Base-by-base conservation (phyloP, 108 stramenopile species). In the Nannochloropsis gaditana region DNA sequence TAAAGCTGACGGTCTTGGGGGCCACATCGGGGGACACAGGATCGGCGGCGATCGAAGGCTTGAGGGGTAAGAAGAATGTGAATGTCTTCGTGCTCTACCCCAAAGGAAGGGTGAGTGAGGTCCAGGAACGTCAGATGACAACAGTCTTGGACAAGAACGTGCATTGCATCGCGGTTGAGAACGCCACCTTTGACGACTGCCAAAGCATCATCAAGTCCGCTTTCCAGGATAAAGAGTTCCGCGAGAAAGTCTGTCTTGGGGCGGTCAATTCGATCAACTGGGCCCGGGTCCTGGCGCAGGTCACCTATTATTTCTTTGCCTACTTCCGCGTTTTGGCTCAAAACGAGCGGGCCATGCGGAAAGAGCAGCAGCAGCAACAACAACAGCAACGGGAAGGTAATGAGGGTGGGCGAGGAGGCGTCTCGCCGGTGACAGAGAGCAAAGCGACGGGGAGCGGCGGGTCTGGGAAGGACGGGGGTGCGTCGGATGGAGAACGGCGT, bases 101-200 rank as follows among this genome's bases (percentile, higher is more conserved):
- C 17, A 90, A 94, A 43, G 96, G 97, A 15, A 91, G 97, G 45
- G 97, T 97, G 42, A 94, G 93, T 42, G 92, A 94, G 80, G 96
- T 97, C 82, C 98, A 98, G 87, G 98, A 98, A 88, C 88, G 95
- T 11, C 98, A 99, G 92, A 99, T 99, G 98, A 98, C 96, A 3
- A 97, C 98, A 10, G 95, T 98, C 5, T 89, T 91, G 19, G 97
- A 98, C 88, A 21, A 42, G 43, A 99, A 99, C 87, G 95, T 98
- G 84, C 96, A 97, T 89, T 97, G 96, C 92, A 94, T 99, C 10
- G 92, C 94, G 9, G 90, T 97, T 41, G 95, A 95, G 81, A 97
- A 96, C 1, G 59, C 59, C 2, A 88, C 91, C 11, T 99, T 99
- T 88, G 98, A 99, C 90, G 97, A 98, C 89, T 96, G 96, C 88